Evolutionary conservation across 768 basidiomycete genomes (phyloP).

Genomic region (Amanita rubescens): DNA sequence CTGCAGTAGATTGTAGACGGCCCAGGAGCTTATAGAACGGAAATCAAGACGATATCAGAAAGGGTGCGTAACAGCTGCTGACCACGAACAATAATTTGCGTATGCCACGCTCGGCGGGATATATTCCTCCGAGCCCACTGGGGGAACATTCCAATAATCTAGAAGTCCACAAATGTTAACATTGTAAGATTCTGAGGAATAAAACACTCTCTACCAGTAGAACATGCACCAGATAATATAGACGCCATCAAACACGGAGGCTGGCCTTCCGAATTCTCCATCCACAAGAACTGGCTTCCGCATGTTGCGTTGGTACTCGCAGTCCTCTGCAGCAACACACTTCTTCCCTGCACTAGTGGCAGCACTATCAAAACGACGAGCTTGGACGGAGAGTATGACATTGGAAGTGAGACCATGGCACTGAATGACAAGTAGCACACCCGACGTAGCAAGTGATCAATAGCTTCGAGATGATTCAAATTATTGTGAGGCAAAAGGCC

Average conservation of each 20-base stretch:
- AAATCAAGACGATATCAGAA: background rate
- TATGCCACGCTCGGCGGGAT: background rate
- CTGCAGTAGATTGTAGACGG: conserved; percentile 3
- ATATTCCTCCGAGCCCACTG: background rate
- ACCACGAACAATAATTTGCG: conserved; percentile 3
- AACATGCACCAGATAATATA: background rate
- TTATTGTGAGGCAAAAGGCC: background rate
- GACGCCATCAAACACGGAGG: background rate
- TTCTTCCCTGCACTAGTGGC: background rate
- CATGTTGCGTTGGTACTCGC: background rate
- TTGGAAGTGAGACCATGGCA: background rate
- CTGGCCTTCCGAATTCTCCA: background rate
- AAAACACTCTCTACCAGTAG: background rate
- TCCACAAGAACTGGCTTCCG: background rate
- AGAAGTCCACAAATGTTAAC: too few species aligned
- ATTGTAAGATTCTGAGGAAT: background rate
- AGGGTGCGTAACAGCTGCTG: background rate
- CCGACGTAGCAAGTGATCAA: background rate
- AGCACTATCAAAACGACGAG: background rate
- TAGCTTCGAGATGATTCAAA: background rate
- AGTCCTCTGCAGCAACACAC: background rate
- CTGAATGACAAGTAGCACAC: background rate
- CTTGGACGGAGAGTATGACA: background rate
- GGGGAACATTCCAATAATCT: conserved; percentile 7
- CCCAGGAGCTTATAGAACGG: background rate